These are phyloP conservation scores for Anethum foeniculum DNA, from an alignment of 140 eudicot species.

Conservation along the genomic window DNA sequence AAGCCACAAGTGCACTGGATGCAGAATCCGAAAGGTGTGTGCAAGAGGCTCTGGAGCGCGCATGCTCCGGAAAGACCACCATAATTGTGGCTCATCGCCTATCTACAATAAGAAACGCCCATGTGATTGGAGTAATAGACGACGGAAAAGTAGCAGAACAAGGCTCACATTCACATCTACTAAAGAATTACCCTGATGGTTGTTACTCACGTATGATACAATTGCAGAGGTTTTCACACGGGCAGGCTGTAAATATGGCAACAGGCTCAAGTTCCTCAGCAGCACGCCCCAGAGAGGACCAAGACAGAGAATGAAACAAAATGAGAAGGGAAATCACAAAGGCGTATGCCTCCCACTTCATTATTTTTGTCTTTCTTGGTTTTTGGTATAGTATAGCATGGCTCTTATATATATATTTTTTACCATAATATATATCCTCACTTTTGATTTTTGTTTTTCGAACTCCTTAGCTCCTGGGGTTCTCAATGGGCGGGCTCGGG, in stretches of 20 bases:
- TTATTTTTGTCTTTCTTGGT: slow-evolving; percentile 7
- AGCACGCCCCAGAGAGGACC: slow-evolving; percentile 24
- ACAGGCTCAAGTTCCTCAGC: slow-evolving; percentile 50
- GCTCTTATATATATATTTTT: slow-evolving; percentile 7
- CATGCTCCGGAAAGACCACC: slow-evolving; percentile 78
- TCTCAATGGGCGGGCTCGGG: too few relatives aligned
- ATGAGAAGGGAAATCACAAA: slow-evolving; percentile 1
- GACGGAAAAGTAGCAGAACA: slow-evolving; percentile 92
- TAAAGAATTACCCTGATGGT: slow-evolving; percentile 82
- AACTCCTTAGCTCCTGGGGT: not conserved
- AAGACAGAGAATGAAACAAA: slow-evolving; percentile 16
- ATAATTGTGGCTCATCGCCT: slow-evolving; percentile 84
- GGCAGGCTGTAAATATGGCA: slow-evolving; percentile 56
- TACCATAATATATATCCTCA: slow-evolving; percentile 14
- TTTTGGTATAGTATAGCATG: slow-evolving; percentile 33
- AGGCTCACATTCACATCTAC: slow-evolving; percentile 81
- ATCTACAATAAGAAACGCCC: slow-evolving; percentile 77
- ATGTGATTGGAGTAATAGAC: slow-evolving; percentile 74
- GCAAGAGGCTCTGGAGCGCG: slow-evolving; percentile 73
- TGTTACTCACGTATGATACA: slow-evolving; percentile 84
- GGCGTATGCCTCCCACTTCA: not conserved
- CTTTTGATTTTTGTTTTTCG: not conserved
- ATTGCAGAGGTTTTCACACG: slow-evolving; percentile 68
- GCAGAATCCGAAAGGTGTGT: slow-evolving; percentile 81
- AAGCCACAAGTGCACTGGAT: slow-evolving; percentile 93